phyloP scores from a whole-genome alignment of 352 stramenopile genomes.

The Chrysophaeum taylorii region DNA sequence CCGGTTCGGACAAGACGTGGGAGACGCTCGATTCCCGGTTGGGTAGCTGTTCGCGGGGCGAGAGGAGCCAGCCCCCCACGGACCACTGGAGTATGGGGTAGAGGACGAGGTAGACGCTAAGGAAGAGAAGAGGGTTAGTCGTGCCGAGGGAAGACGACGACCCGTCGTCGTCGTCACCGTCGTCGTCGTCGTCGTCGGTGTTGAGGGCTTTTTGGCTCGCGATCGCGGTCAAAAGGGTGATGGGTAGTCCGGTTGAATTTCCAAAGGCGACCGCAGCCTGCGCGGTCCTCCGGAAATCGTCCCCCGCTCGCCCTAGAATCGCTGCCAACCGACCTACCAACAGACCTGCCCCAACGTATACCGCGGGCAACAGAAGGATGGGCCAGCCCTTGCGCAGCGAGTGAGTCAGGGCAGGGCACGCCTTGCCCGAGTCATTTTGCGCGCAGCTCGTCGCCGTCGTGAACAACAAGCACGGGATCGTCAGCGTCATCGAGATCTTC shows the following conservation, averaged over 20 bases:
- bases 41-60: slow-evolving; percentile 32
- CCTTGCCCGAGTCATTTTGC: neutral
- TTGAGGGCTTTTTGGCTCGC: too few relatives aligned
- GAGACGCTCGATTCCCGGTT: too few relatives aligned
- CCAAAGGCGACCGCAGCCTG: neutral
- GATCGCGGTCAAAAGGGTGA: neutral
- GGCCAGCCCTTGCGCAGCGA: neutral
- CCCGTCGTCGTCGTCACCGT: too few relatives aligned
- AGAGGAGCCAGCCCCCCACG: slow-evolving; percentile 45
- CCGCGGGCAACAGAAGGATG: neutral
- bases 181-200: neutral
- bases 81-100: slow-evolving; percentile 53
- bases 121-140: slow-evolving; percentile 47
- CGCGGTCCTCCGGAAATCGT: neutral
- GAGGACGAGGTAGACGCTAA: slow-evolving; percentile 46
- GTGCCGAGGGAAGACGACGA: too few relatives aligned
- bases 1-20: too few relatives aligned
- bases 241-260: neutral
- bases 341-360: neutral
- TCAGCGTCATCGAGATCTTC: too few relatives aligned
- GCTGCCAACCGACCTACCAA: neutral
- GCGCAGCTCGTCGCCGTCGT: neutral
- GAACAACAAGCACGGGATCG: neutral
- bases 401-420: neutral
- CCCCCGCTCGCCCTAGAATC: neutral